Conservation (phyloP, 1,284 basidiomycete species). For the Naganishia sp. region DNA sequence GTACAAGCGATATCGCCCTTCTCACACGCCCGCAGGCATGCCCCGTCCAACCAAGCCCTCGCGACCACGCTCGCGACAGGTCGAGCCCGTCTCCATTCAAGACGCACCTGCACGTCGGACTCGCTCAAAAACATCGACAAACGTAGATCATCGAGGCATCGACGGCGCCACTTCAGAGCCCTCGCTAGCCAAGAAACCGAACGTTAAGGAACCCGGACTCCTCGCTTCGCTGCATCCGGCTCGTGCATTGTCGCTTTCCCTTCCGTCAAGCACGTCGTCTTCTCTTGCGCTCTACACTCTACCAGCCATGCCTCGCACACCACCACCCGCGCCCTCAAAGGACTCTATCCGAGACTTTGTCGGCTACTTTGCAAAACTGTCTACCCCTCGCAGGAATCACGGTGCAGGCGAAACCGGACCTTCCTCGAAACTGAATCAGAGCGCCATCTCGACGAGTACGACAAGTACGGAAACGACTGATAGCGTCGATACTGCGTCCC, state of each 20-base stretch:
- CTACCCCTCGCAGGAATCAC: slow-evolving; percentile 1
- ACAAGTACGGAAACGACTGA: slow-evolving; percentile 14
- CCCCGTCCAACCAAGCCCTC: slow-evolving; percentile 5
- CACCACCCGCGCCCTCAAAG: slow-evolving; percentile 18
- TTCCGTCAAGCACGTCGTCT: neutral
- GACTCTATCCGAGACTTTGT: slow-evolving; percentile 24
- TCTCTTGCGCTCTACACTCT: neutral
- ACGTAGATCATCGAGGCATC: slow-evolving; percentile 6
- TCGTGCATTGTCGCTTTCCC: neutral
- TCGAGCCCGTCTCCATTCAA: neutral
- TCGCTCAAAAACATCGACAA: slow-evolving; percentile 5
- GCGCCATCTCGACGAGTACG: slow-evolving; percentile 1
- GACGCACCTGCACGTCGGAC: slow-evolving; percentile 25
- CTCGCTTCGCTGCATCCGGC: neutral
- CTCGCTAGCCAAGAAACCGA: neutral
- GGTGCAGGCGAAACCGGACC: slow-evolving; percentile 9
- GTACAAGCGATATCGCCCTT: no score
- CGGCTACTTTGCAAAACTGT: slow-evolving; percentile 15
- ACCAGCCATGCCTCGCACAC: slow-evolving; percentile 19
- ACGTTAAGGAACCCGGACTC: neutral
- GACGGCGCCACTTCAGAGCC: slow-evolving; percentile 1
- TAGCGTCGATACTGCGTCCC: slow-evolving; percentile 21
- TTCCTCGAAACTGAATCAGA: slow-evolving; percentile 11
- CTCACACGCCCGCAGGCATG: neutral
- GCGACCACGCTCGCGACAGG: slow-evolving; percentile 11